phyloP scores from a whole-genome alignment of 306 rosid genomes.

The Medicago arabica region DNA sequence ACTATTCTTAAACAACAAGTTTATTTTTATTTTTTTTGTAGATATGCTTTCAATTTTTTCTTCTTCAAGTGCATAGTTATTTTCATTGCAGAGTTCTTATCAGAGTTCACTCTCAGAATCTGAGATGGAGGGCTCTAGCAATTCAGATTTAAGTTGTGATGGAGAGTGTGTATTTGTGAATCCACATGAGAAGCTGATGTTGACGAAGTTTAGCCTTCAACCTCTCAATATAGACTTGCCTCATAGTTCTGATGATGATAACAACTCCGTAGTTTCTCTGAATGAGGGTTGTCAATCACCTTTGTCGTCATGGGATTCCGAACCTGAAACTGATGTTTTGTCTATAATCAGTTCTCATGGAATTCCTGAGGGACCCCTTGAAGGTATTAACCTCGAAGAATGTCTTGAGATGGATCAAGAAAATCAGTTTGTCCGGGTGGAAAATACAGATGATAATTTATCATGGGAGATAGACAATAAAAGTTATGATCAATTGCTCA shows the following conservation, averaged over 20 bases:
- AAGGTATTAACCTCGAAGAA: constrained; percentile 47
- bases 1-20: too few relatives aligned
- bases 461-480: constrained; percentile 26
- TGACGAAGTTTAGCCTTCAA: too few relatives aligned
- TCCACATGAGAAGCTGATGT: constrained; percentile 30
- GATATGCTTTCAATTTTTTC: too few relatives aligned
- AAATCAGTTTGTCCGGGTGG: constrained; percentile 10
- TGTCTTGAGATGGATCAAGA: constrained; percentile 43
- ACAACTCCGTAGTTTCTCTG: background rate
- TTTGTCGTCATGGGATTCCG: constrained; percentile 61
- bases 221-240: constrained; percentile 53
- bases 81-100: background rate
- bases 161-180: constrained; percentile 32
- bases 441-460: constrained; percentile 24
- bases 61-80: background rate
- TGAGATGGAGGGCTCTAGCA: constrained; percentile 52
- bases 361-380: background rate
- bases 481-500: constrained; percentile 15
- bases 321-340: constrained; percentile 50
- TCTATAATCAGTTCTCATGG: background rate
- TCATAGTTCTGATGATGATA: constrained; percentile 19
- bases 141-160: constrained; percentile 41
- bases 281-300: constrained; percentile 31
- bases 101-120: background rate
- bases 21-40: too few relatives aligned